Base-by-base conservation (phyloP, 306 rosid species). In the Cucurbita argyrosperma region DNA sequence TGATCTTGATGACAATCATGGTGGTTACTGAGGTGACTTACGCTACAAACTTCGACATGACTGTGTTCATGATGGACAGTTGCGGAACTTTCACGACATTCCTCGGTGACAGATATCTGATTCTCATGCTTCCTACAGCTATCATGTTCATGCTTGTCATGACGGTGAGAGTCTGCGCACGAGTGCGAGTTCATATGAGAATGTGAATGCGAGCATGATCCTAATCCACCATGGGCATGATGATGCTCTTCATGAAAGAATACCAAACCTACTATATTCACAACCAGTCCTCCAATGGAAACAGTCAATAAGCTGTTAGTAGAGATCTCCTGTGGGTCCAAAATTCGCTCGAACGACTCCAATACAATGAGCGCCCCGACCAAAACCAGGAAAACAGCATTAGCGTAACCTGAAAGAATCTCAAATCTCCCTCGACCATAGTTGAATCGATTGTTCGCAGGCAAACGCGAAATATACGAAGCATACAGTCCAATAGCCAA, bases 181-280 rank as follows among this genome's bases (percentile, higher is more conserved):
- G 37, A 18, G 38, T 10, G 53, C 38, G 72, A 43, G 3, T 45
- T n/a, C 1, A 9, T 5, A 10, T 77, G 83, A 7, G 21, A 54
- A 74, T 90, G 84, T 7, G 21, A 87, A 74, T 88, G 90, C 2
- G 94, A 86, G 75, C 89, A 84, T 5, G 83, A 79, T 55, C 90
- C 90, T 18, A 92, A 80, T 72, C 84, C 87, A 78, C 96, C 96
- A 80, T 92, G 98, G 45, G 95, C 98, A 81, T 87, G 98, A 81
- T 90, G 98, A 81, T 92, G 98, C 84, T 92, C 98, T 83, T 92
- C 98, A 1, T 92, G 98, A 80, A 92, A 90, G 88, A 92, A 92
- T 78, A 92, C 67, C 76, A 92, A 84, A 67, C 98, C 98, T 65
- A 92, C 77, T 69, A 92, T 76, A 76, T 92, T 92, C n/a, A 92